Conservation (phyloP, 768 basidiomycete genomes). For the Sistotremastrum suecicum region DNA sequence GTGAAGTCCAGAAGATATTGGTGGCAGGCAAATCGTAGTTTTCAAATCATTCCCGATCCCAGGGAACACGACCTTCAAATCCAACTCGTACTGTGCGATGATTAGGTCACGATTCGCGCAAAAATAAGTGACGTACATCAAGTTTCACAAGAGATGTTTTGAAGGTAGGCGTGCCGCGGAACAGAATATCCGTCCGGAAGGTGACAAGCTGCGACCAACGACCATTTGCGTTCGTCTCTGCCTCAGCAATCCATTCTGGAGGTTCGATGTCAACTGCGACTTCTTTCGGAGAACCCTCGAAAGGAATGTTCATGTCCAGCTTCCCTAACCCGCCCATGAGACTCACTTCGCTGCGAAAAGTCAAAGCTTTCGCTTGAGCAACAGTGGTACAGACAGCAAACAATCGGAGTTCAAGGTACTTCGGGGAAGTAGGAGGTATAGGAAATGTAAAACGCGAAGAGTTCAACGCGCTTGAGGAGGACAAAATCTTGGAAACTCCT, state of each 20-base stretch:
- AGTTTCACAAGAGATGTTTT: constrained; percentile 5
- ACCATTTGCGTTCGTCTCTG: constrained; percentile 6
- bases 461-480: too few relatives aligned
- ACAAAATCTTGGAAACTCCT: too few relatives aligned
- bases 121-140: constrained; percentile 3
- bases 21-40: constrained; percentile 6
- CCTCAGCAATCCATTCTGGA: constrained; percentile 9
- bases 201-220: constrained; percentile 10
- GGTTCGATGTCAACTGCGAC: constrained; percentile 1
- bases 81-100: constrained; percentile 4
- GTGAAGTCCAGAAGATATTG: constrained; percentile 5
- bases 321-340: not conserved
- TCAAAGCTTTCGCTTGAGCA: constrained; percentile 5
- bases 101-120: not conserved
- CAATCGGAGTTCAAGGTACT: constrained; percentile 7
- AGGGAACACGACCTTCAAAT: constrained; percentile 10
- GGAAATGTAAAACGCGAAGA: constrained; percentile 8
- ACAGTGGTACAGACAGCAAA: constrained; percentile 6
- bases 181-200: constrained; percentile 6
- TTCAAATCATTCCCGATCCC: constrained; percentile 10
- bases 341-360: constrained; percentile 4
- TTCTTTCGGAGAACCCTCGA: too few relatives aligned
- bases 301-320: not conserved
- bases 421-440: constrained; percentile 8
- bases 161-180: constrained; percentile 9